A percentile compares a stretch with the other conserved stretches of the same genome.
Conservation (phyloP, 495 filamentous ascomycete genomes). For the Podospora sp. region DNA sequence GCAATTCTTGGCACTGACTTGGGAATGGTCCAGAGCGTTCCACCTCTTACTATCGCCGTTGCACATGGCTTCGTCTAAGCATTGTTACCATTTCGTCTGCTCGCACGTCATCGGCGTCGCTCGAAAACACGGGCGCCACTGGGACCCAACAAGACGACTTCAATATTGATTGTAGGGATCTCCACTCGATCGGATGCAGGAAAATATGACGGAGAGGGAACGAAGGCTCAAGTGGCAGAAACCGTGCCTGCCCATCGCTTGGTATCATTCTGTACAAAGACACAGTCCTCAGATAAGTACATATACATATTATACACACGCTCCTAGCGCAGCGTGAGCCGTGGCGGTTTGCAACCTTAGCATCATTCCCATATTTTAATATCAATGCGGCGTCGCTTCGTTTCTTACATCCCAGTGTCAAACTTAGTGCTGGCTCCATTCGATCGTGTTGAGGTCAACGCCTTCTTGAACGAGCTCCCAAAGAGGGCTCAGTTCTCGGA, state of each 20-base stretch:
- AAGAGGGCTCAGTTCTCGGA: conserved; percentile 91
- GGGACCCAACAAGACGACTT: background rate
- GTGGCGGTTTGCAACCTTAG: background rate
- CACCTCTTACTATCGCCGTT: background rate
- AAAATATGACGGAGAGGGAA: background rate
- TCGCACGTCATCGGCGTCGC: background rate
- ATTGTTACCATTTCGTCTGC: background rate
- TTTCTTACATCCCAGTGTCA: background rate
- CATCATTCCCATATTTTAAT: background rate
- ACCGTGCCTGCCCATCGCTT: conserved; percentile 3
- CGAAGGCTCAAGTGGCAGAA: background rate
- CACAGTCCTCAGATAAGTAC: conserved; percentile 5
- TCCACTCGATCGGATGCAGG: too few species aligned
- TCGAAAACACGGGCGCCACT: background rate
- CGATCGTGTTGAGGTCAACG: conserved; percentile 90
- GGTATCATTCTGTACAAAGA: conserved; percentile 24
- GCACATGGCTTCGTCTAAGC: background rate
- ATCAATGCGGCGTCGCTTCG: conserved; percentile 1
- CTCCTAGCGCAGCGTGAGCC: background rate
- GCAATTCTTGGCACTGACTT: background rate
- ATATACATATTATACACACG: conserved; percentile 6
- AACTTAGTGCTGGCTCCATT: conserved; percentile 89
- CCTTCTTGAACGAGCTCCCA: conserved; percentile 99
- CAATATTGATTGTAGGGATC: background rate
- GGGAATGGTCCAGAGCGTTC: background rate